Base-by-base conservation (phyloP, 257 asterid species). In the Petunia axillaris region DNA sequence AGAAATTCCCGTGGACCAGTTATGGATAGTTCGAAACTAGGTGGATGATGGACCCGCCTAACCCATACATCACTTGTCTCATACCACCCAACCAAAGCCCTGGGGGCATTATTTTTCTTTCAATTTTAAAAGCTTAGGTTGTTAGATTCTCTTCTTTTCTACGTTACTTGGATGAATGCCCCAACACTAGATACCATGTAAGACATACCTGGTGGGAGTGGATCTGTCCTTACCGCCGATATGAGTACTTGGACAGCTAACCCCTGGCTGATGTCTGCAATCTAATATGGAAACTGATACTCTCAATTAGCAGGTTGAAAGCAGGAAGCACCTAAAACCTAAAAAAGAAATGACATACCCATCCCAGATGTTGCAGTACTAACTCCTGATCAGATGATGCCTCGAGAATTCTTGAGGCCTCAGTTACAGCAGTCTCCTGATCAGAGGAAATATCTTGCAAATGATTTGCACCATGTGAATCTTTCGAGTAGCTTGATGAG, bases 301-400 rank as follows among this genome's bases (percentile, higher is more conserved):
- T 53, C 64, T 43, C 44, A 79, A 79, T 65, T 46, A 79, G 16
- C 37, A 68, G 2, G 77, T 39, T 35, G 60, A 48, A 66, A 1
- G 78, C 36, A 52, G 76, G 41, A 1, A 73, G 60, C n/a, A 62
- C 53, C 70, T 59, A 40, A 60, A 57, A 64, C n/a, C 4, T 11
- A 68, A 39, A 46, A 84, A 77, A 64, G 64, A 73, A 55, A 67
- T 71, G 62, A 79, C 94, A 55, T 84, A 96, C 98, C 99, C 99
- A 96, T 89, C 97, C 97, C 40, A 93, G 93, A 88, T 96, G 97
- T 75, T 96, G 97, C 82, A 96, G 91, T 59, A 96, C 90, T 85
- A 96, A 88, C 81, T 87, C 94, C 86, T 92, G 98, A 85, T 96
- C 98, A 5, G 97, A 85, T 8, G 94, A 94, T 87, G 89, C 96